Base-by-base conservation (phyloP, 78 protist species). In the slime mould (Dictyostelium discoideum) region DNA sequence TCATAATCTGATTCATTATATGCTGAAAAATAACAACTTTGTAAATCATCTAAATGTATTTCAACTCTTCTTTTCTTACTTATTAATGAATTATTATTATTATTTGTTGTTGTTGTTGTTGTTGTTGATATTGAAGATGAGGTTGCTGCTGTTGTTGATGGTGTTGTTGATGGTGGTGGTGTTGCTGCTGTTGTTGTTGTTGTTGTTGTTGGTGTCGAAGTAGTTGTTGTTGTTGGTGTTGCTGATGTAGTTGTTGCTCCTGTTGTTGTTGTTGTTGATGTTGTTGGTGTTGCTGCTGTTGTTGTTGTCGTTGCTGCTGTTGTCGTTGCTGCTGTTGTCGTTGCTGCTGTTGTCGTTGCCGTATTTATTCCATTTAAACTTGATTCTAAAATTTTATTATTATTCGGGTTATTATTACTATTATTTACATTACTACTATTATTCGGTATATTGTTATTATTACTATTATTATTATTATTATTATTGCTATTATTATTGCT, bases 31-130 rank as follows among this genome's bases (percentile, higher is more conserved):
- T 93, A 93, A 83, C 96, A 85, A 26, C 85, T 22, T 76, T 93
- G 92, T 50, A 93, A 83, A 87, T 93, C 96, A 14, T 85, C 96
- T 10, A 93, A 93, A 87, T 93, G 96, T 10, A 92, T 65, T 39
- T 85, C 92, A 39, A 93, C 72, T 57, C 87, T 86, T 87, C 85
- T 85, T 22, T 93, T 93, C 40, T 86, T 82, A 57, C 39, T 82
- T 13, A 24, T 13, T 6, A 84, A 29, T 69, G 20, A 39, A 26
- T 63, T 63, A 84, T 40, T 57, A 65, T 40, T 60, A 40, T 42
- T 42, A 42, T 42, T 37, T 18, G 50, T 37, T 39, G n/a, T 65
- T 6, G 74, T 10, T 32, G 77, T 42, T 40, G 76, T 26, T n/a
- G 80, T 26, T 44, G 7, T 48, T 65, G 24, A 6, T n/a, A n/a